Base-by-base conservation (phyloP, 306 rosid species). In the Castanospermum australe region DNA sequence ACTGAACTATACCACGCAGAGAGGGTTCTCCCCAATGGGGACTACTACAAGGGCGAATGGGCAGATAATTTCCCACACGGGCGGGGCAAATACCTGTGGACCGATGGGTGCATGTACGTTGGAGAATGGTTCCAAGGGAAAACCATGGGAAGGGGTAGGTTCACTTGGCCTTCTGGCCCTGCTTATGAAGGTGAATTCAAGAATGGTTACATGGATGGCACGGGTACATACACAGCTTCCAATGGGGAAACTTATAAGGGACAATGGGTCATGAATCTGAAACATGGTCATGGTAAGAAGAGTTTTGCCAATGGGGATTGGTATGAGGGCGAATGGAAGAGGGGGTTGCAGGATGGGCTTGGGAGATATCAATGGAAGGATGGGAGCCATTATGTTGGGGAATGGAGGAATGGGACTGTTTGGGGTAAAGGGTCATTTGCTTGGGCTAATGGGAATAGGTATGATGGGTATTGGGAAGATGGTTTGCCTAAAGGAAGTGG, bases 81-180 rank as follows among this genome's bases (percentile, higher is more conserved):
- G 6, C 93, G 87, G 0, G 98, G 98, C 0, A 92, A 91, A 57
- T 94, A 94, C 55, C 33, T 92, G 25, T 94, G 98, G 98, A 88
- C 91, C 0, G 97, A 94, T 41, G 98, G 98, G 2, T 94, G 98
- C 50, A 83, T 86, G 86, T 92, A 89, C 28, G 86, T 90, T 12
- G 98, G 98, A 28, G 97, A 92, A 51, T 94, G 98, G 98, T 52
- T 44, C 48, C 81, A 71, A 75, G 98, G 98, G 0, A 94, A 92
- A 73, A 90, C 90, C 0, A 94, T 87, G 94, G 98, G 98, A 33
- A 85, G 70, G 0, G 98, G 98, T 0, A 88, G 92, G 81, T 94
- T 94, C 79, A 90, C 84, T 17, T 94, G 98, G 98, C 97, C 97
- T 0, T 82, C 89, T 0, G 98, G 98, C 15, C 97, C 96, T 2